Evolutionary conservation across 2,329 filamentous ascomycete species (phyloP), one percentile per base, ranked within the genome.

Genomic region (Hypoxylon sp.): DNA sequence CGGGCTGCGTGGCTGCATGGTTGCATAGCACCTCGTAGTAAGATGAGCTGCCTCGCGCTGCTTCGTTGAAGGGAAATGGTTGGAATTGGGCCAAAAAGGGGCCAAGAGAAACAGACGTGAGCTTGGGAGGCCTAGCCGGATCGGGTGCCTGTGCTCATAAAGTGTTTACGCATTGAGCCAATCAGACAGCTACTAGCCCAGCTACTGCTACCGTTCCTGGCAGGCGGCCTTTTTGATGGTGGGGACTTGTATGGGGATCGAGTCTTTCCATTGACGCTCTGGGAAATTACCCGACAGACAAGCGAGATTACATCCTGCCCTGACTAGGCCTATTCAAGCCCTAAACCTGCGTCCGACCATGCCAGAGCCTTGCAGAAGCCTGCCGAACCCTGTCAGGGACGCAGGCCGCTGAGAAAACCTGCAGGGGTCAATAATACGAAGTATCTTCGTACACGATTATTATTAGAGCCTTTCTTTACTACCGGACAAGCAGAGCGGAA

Each of bases 221-320:
- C 57, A 58, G 35, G 24, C 43, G 40, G 52, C 41, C 48, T 46
- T 52, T 31, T 56, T 43, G 41, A 11, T 35, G 48, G 42, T 57
- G 55, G 60, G 33, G 43, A 60, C 31, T 48, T 37, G 35, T 35
- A 35, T 8, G 29, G 29, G 29, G 4, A 15, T 1, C 46, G 46
- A 48, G 43, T 60, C 48, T 62, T 60, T 51, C 42, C 56, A 47
- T 55, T 56, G 54, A 53, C 51, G 58, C 47, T 48, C 49, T 55
- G 65, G 66, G 69, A 70, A 67, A 71, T 70, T 70, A 50, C 62
- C 56, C 61, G 62, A 62, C 40, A 37, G 43, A 52, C 50, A 67
- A 70, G 69, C 69, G 67, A 70, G 69, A 71, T 70, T 69, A 43
- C 59, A 41, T 43, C 15, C 56, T 35, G 57, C 13, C 60, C 60